These are phyloP conservation scores for Mycena alexandri DNA, from an alignment of 768 basidiomycete genomes.

Conservation along the genomic window DNA sequence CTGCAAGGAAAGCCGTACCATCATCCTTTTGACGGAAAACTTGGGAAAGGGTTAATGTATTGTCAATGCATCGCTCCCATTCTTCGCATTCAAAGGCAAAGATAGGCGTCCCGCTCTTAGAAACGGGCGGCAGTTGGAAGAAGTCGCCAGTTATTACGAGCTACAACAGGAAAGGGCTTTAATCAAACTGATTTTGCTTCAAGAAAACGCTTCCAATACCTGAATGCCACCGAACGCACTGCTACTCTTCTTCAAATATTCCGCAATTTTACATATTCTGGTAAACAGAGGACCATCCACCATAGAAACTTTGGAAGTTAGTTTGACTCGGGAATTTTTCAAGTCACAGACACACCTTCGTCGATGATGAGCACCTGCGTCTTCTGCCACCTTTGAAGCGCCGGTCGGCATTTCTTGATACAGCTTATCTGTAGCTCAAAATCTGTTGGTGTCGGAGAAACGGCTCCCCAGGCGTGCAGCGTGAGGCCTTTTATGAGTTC, in stretches of 20 bases:
- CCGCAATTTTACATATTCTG: constrained; percentile 73
- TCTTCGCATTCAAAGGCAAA: constrained; percentile 81
- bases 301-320: constrained; percentile 74
- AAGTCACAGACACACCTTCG: constrained; percentile 55
- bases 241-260: constrained; percentile 57
- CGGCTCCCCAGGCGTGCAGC: constrained; percentile 82
- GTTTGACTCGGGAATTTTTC: background rate
- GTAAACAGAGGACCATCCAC: constrained; percentile 81
- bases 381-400: constrained; percentile 73
- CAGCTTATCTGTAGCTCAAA: constrained; percentile 63
- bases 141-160: constrained; percentile 86
- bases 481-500: constrained; percentile 64
- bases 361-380: constrained; percentile 75
- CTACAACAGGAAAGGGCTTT: constrained; percentile 35
- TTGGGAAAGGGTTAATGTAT: constrained; percentile 74
- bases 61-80: constrained; percentile 72
- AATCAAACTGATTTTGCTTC: background rate
- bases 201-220: constrained; percentile 45
- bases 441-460: constrained; percentile 70
- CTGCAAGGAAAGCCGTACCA: constrained; percentile 52
- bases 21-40: constrained; percentile 85
- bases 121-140: constrained; percentile 86
- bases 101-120: constrained; percentile 62
- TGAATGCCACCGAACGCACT: constrained; percentile 85
- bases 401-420: constrained; percentile 76